Conservation (phyloP, 208 protist species). For the Leishmania gerbilli region DNA sequence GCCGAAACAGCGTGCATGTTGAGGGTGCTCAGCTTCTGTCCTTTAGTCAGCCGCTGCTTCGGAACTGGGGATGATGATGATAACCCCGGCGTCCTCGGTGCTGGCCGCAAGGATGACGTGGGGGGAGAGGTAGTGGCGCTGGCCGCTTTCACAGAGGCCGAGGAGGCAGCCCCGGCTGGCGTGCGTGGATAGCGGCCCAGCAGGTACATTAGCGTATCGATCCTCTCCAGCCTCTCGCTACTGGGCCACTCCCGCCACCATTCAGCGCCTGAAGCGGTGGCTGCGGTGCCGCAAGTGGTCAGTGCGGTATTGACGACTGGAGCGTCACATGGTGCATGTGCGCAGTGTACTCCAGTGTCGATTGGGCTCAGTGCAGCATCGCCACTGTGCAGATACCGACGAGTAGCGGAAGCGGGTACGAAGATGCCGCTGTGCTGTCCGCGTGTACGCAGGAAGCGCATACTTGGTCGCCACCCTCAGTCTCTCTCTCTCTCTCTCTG, state of each 20-base stretch:
- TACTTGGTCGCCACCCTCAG: neutral
- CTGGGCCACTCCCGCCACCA: slow-evolving; percentile 35
- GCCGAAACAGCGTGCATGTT: slow-evolving; percentile 9
- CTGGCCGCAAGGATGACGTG: neutral
- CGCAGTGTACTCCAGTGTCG: neutral
- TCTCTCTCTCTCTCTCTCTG: neutral
- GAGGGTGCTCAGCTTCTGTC: slow-evolving; percentile 9
- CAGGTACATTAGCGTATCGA: slow-evolving; percentile 47
- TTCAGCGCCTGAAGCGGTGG: neutral
- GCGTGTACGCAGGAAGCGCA: neutral
- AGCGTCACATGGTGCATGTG: neutral
- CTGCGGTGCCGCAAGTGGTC: neutral
- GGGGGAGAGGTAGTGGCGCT: neutral
- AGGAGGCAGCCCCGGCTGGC: neutral
- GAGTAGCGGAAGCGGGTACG: neutral
- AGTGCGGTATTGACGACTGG: neutral
- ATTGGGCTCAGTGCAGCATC: neutral
- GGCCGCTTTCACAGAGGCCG: neutral
- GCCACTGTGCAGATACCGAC: neutral
- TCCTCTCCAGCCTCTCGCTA: slow-evolving; percentile 20
- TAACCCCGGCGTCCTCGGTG: neutral
- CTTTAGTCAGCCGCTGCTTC: neutral
- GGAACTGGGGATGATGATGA: neutral
- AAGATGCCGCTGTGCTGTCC: neutral
- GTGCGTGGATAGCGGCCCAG: slow-evolving; percentile 38